Evolutionary conservation across 345 rosid species (phyloP), one percentile per base, ranked within the genome.

Genomic region (Sonneratia caseolaris): DNA sequence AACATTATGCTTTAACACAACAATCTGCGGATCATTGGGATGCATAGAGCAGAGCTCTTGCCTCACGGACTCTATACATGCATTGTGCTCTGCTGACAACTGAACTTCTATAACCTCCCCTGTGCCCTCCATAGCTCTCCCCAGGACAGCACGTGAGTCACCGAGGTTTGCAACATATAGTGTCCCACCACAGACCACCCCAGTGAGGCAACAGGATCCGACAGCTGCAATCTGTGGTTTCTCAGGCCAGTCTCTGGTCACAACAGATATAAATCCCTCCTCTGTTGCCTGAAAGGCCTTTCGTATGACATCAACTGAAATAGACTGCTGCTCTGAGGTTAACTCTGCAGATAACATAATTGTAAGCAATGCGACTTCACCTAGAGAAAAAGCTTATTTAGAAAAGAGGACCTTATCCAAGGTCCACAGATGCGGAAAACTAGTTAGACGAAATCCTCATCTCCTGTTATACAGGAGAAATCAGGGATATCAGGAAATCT

Each of bases 91-190:
- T 53, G 76, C 68, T 36, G 86, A 83, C 66, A 83, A 73, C 80
- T 83, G 86, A 38, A 83, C 71, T 11, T 84, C 73, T 76, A 75
- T 67, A 71, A 83, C 84, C 71, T 83, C 82, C 64, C 86, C 84
- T 0, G 84, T 81, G 40, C 78, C 84, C 69, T 68, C 76, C 70
- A 79, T 79, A 36, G 37, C 76, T 73, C 86, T 81, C 37, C 86
- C 86, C 70, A 83, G 57, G 71, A 83, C 86, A 71, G 84, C 86
- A 16, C 86, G 82, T 1, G 86, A 83, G 77, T 83, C 86, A n/a
- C 86, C 86, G 8, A 83, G 77, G 72, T 79, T 83, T 32, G 86
- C 86, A 18, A 83, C 47, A 57, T 83, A 83, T 35, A 83, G 84
- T 70, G 32, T 76, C 55, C 81, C 80, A 22, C 71, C 74, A 72